Evolutionary conservation across 2,329 filamentous ascomycete genomes (phyloP), one percentile per base, ranked within the genome.

Genomic region (Sarocladium kiliense): DNA sequence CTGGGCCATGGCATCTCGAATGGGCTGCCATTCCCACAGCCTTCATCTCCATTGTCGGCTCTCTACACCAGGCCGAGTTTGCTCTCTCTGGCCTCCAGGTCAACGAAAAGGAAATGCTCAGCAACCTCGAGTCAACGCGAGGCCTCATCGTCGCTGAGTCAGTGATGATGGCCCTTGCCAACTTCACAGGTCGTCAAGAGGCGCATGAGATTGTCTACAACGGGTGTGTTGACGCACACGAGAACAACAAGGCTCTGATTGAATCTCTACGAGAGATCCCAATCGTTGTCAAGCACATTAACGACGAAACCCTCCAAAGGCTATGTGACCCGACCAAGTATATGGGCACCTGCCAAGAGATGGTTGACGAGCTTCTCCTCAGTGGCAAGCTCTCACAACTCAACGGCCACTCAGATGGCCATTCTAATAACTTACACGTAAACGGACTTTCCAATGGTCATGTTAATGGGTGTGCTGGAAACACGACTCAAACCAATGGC

Each of bases 81-180:
- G 78, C 76, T 0, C 66, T 82, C 1, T 68, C 71, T 0, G 79
- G 78, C 0, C 68, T 83, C 0, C 73, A 76, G 1, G 79, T 83
- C 4, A 73, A 82, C 57, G 66, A 66, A 0, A 69, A 73, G 51
- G 66, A 71, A 14, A 81, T 83, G 78, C 60, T 73, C 54, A 62
- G 65, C 0, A 84, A 82, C 58, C 67, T 83, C 1, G 68, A 73
- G 45, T 79, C 74, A 1, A 80, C 78, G 0, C 68, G 68, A 41
- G 79, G 79, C 0, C 64, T 82, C 19, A 82, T 82, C 59, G 79
- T 82, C 12, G 79, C 73, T 0, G 80, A 83, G 66, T 78, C 80
- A 2, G 77, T 83, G n/a, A 82, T 83, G 79, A 82, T 83, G 80
- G 75, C 72, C 1, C 68, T 83, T 51, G 80, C 78, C n/a, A 71